Conservation (phyloP, 2,329 filamentous ascomycete genomes). For the Daldinia sp. region DNA sequence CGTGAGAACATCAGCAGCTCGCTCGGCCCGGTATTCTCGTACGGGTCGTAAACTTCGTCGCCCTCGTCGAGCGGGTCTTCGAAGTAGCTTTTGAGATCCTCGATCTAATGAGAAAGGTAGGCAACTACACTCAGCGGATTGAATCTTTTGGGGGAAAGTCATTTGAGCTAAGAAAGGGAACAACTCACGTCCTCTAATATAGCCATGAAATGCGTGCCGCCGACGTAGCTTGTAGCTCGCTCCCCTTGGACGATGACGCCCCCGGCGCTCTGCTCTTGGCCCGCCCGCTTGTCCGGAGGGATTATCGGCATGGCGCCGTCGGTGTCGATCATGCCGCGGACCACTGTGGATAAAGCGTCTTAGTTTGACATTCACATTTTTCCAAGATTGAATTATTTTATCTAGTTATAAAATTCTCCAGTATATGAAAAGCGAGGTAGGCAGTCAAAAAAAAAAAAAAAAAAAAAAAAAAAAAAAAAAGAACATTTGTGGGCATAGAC, state of each 20-base stretch:
- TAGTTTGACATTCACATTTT: slow-evolving; percentile 17
- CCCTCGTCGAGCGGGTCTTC: slow-evolving; percentile 59
- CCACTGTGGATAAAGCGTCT: slow-evolving; percentile 51
- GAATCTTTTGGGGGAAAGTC: too few relatives aligned
- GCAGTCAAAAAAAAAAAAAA: background rate
- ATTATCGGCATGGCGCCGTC: slow-evolving; percentile 44
- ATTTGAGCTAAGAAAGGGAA: background rate
- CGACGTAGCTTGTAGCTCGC: slow-evolving; percentile 64
- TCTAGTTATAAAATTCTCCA: background rate
- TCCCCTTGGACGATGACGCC: slow-evolving; percentile 61
- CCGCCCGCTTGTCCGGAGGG: background rate
- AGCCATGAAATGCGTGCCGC: slow-evolving; percentile 70
- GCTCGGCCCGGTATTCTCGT: slow-evolving; percentile 52
- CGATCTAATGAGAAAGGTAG: slow-evolving; percentile 58
- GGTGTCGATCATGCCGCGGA: slow-evolving; percentile 66
- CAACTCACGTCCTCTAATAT: slow-evolving; percentile 69
- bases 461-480: background rate
- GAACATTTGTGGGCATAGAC: slow-evolving; percentile 3
- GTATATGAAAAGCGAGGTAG: background rate
- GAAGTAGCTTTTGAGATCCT: slow-evolving; percentile 70
- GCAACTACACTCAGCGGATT: too few relatives aligned
- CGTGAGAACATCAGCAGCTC: slow-evolving; percentile 60
- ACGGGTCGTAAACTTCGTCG: slow-evolving; percentile 48
- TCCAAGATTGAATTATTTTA: background rate
- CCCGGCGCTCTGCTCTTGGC: slow-evolving; percentile 19